Base-by-base conservation (phyloP, 2,329 filamentous ascomycete genomes). In the Aspergillus glaucus region DNA sequence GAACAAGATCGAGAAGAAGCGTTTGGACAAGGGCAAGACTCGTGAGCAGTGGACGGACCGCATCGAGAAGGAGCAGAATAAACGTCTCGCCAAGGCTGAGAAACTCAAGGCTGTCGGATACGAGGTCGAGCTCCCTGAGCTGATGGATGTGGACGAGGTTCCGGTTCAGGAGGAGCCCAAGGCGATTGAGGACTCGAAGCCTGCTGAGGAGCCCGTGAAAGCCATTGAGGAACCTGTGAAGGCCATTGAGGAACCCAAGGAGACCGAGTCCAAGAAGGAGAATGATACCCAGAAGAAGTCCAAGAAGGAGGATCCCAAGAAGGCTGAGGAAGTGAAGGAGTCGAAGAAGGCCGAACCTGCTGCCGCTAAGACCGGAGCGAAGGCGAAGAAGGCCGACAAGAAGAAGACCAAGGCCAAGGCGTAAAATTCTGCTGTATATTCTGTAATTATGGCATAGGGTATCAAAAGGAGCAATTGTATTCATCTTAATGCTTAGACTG, bases 81-180 rank as follows among this genome's bases (percentile, higher is more conserved):
- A 81, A 69, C 79, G 93, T 47, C 71, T 75, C 34, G 76, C 77
- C 56, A 87, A 88, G 70, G 82, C 80, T 1, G 80, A 86, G 64
- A 87, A 87, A 73, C 74, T 96, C 56, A 85, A 88, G 77, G 82
- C 79, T 39, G 70, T 94, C 51, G 92, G 87, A 8, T 97, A 98
- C 69, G 84, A 93, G 52, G 91, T 89, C 62, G 80, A 88, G 45
- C 79, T 81, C 19, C 88, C 89, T 0, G 73, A 77, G 56, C 71
- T 95, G 57, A 94, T 88, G 75, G 69, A 70, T 30, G 79, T 82
- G 6, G 75, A 79, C 21, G 72, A 73, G 42, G 74, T 82, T 44
- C 70, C 75, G 17, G 67, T 74, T 49, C 73, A 71, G 52, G 62
- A 64, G 28, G 52, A 60, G 36, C 43, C 59, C 53, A 57, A 65